Evolutionary conservation across 306 rosid genomes (phyloP).

Genomic region (Geum urbanum): DNA sequence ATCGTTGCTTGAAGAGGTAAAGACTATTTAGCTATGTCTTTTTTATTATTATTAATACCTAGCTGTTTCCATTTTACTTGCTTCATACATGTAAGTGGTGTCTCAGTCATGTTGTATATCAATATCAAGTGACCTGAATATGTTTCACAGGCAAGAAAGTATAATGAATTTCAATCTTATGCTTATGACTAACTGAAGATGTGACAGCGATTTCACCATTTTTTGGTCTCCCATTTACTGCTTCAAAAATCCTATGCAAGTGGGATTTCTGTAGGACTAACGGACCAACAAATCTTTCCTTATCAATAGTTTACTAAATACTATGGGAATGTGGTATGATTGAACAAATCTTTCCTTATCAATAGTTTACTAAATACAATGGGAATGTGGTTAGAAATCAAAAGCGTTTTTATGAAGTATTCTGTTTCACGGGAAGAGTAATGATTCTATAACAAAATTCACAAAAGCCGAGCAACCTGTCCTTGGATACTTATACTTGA

Average conservation of each 20-base stretch:
- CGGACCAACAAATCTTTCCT: no score
- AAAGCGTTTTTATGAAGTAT: no score
- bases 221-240: not conserved
- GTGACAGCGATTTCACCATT: not conserved
- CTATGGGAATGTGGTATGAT: no score
- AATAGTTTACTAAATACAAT: no score
- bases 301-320: no score
- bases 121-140: not conserved
- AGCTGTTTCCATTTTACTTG: not conserved
- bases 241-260: no score
- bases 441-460: not conserved
- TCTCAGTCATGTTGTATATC: not conserved
- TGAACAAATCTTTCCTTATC: no score
- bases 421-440: not conserved
- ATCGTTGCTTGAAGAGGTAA: slow-evolving; percentile 81
- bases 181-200: not conserved
- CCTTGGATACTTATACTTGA: not conserved
- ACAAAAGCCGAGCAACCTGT: not conserved
- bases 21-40: slow-evolving; percentile 12
- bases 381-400: not conserved
- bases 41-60: not conserved
- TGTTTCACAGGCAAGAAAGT: not conserved
- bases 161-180: not conserved
- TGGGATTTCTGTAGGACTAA: no score
- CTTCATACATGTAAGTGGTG: not conserved